Evolutionary conservation across 192 early-diverging fungal species (phyloP).

Genomic region (Backusella tuberculispora): DNA sequence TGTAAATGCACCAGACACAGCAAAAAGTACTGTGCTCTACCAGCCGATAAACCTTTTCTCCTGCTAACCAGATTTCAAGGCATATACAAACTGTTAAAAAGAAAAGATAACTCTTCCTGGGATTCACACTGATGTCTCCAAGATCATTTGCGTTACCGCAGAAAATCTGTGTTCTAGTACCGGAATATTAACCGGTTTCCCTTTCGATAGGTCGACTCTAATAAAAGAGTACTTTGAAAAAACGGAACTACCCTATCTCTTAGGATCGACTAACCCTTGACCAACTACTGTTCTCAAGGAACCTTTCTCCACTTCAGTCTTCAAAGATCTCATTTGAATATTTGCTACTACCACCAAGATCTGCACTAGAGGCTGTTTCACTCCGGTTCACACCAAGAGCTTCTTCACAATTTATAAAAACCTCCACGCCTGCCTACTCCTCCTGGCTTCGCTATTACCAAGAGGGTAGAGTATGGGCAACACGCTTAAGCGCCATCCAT

Average conservation of each 20-base stretch:
- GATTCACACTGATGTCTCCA: conserved; percentile 66
- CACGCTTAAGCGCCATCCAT: conserved; percentile 81
- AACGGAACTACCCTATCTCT: conserved; percentile 46
- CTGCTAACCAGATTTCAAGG: conserved; percentile 70
- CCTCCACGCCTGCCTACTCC: conserved; percentile 74
- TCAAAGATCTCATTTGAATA: conserved; percentile 84
- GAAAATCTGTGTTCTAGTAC: conserved; percentile 69
- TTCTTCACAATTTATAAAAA: conserved; percentile 49
- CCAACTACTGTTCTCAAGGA: conserved; percentile 74
- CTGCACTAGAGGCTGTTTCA: conserved; percentile 74
- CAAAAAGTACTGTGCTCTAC: conserved; percentile 56
- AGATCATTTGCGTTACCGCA: conserved; percentile 72
- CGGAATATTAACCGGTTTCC: conserved; percentile 82
- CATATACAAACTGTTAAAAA: conserved; percentile 58
- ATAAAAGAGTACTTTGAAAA: conserved; percentile 20
- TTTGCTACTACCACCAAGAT: conserved; percentile 84
- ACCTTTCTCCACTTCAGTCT: conserved; percentile 86
- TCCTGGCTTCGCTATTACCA: conserved; percentile 56
- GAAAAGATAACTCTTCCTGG: conserved; percentile 78
- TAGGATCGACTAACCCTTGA: conserved; percentile 82
- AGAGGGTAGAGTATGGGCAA: conserved; percentile 72
- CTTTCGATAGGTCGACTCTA: conserved; percentile 63
- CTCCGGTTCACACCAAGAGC: conserved; percentile 62
- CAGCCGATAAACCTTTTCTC: conserved; percentile 58
- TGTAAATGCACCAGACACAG: conserved; percentile 63